Conservation (phyloP, 768 basidiomycete genomes). For the Russula griseocarnosa region DNA sequence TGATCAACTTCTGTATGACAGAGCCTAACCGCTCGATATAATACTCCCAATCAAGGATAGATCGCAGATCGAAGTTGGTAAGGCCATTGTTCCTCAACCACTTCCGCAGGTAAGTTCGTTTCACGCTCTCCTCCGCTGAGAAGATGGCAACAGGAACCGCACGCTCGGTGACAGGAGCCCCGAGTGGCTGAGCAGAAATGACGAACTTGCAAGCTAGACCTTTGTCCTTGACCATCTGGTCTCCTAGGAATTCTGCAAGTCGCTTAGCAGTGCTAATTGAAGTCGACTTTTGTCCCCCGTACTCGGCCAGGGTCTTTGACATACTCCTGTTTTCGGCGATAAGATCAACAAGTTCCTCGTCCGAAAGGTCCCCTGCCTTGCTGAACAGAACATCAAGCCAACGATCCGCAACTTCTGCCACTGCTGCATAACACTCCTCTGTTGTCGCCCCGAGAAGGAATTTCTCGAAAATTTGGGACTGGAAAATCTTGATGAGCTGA, state of each 20-base stretch:
- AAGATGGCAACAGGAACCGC: slow-evolving; percentile 98
- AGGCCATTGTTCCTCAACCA: slow-evolving; percentile 96
- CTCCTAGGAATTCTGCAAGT: slow-evolving; percentile 93
- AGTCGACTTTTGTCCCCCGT: slow-evolving; percentile 94
- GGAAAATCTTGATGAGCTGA: slow-evolving; percentile 99
- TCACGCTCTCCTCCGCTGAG: slow-evolving; percentile 88
- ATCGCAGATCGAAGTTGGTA: slow-evolving; percentile 82
- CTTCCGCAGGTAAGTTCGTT: slow-evolving; percentile 84
- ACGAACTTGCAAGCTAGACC: slow-evolving; percentile 98
- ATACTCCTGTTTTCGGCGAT: slow-evolving; percentile 99
- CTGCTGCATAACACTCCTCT: slow-evolving; percentile 92
- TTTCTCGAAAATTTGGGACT: slow-evolving; percentile 96
- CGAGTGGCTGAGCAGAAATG: slow-evolving; percentile 89
- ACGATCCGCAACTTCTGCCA: slow-evolving; percentile 89
- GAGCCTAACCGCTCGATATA: slow-evolving; percentile 97
- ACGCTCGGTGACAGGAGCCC: slow-evolving; percentile 94
- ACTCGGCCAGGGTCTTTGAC: slow-evolving; percentile 94
- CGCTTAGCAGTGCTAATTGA: slow-evolving; percentile 95
- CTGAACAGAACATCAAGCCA: slow-evolving; percentile 96
- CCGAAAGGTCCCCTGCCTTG: slow-evolving; percentile 75
- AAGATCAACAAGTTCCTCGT: slow-evolving; percentile 93
- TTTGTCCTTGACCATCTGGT: slow-evolving; percentile 99
- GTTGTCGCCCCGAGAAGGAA: slow-evolving; percentile 91
- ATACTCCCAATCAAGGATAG: slow-evolving; percentile 96
- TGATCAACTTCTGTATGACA: slow-evolving; percentile 98